A percentile compares a stretch with the other conserved stretches of the same genome.
Conservation (phyloP, 352 stramenopile species). For the Plasmopara halstedii region DNA sequence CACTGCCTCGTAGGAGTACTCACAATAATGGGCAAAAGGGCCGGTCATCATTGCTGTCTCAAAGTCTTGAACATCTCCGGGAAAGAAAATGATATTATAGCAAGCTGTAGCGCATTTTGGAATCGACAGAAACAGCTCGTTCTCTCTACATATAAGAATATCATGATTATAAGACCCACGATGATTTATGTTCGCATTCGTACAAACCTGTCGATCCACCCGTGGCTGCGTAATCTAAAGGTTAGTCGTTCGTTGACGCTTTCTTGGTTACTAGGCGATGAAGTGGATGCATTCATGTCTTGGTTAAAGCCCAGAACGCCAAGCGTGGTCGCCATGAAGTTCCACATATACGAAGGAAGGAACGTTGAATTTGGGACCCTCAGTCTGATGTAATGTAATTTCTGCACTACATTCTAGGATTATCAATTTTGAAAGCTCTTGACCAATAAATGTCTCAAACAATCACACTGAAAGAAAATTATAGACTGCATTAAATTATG, state of each 20-base stretch:
- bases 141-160: slow-evolving; percentile 18
- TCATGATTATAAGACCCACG: background rate
- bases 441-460: too few relatives aligned
- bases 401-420: too few relatives aligned
- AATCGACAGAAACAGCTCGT: slow-evolving; percentile 42
- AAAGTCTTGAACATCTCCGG: slow-evolving; percentile 60
- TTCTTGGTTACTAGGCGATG: slow-evolving; percentile 14
- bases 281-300: background rate
- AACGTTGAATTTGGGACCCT: too few relatives aligned
- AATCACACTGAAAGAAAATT: too few relatives aligned
- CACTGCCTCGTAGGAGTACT: slow-evolving; percentile 52
- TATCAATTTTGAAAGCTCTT: too few relatives aligned
- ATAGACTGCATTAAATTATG: too few relatives aligned
- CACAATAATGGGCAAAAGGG: slow-evolving; percentile 32
- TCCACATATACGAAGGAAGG: slow-evolving; percentile 14
- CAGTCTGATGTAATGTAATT: too few relatives aligned
- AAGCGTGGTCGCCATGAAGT: slow-evolving; percentile 24
- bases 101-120: slow-evolving; percentile 10
- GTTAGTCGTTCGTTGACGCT: slow-evolving; percentile 10
- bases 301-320: slow-evolving; percentile 11
- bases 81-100: slow-evolving; percentile 63
- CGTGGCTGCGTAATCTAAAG: slow-evolving; percentile 20
- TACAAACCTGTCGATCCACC: slow-evolving; percentile 25
- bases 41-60: slow-evolving; percentile 29
- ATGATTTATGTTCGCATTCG: background rate